Percentiles rank a stretch among this genome's conserved stretches.
phyloP scores from a whole-genome alignment of 2,329 filamentous ascomycete species.

The Lachnellula occidentalis region DNA sequence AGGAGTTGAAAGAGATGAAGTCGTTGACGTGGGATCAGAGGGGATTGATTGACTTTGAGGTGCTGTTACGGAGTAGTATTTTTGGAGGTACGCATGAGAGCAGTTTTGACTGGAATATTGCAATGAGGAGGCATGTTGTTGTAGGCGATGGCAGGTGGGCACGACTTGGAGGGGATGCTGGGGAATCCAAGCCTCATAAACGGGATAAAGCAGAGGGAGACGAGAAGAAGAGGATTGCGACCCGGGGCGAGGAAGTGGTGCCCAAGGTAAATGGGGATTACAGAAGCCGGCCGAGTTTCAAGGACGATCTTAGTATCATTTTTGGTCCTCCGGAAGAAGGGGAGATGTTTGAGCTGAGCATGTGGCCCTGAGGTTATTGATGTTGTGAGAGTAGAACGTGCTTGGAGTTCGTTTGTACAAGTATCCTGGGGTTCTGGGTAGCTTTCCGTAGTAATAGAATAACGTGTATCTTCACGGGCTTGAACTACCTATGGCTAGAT shows the following conservation, averaged over 20 bases:
- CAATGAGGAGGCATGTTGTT: conserved; percentile 33
- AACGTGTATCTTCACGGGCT: not conserved
- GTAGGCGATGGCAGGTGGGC: conserved; percentile 8
- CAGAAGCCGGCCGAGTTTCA: conserved; percentile 4
- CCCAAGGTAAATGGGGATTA: not conserved
- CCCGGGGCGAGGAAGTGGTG: not conserved
- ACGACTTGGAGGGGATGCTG: conserved; percentile 1
- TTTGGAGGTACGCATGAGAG: conserved; percentile 40
- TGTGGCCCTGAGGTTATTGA: conserved; percentile 18
- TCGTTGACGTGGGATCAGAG: conserved; percentile 41
- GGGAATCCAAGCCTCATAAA: not conserved
- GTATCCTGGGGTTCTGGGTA: not conserved
- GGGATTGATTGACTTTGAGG: conserved; percentile 43
- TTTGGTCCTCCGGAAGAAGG: conserved; percentile 13
- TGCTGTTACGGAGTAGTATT: conserved; percentile 37
- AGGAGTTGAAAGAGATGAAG: conserved; percentile 30
- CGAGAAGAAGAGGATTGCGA: not conserved
- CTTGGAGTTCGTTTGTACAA: not conserved
- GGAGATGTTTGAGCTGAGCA: conserved; percentile 11
- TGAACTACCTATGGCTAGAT: too few species aligned
- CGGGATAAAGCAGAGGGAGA: not conserved
- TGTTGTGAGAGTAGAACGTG: not conserved
- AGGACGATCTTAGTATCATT: conserved; percentile 14
- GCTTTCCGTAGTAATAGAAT: not conserved
- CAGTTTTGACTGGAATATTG: conserved; percentile 42